Conservation (phyloP, 1,139 yeast genomes). For the Geotrichum cucujoidarum region DNA sequence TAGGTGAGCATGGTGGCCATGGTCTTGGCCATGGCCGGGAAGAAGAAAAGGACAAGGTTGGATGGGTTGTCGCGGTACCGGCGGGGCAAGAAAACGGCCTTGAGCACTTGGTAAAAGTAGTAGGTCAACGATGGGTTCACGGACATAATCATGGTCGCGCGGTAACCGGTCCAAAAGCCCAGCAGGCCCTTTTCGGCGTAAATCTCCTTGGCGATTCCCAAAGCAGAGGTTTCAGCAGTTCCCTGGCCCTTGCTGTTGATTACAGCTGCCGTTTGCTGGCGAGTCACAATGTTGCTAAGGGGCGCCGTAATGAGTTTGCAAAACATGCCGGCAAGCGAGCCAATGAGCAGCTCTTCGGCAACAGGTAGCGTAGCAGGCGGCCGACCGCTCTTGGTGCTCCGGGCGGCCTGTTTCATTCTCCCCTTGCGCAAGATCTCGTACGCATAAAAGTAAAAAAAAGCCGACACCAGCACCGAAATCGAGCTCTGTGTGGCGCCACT, state of each 20-base stretch:
- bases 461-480: constrained; percentile 33
- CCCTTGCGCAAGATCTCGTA: constrained; percentile 75
- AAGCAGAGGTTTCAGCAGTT: constrained; percentile 16
- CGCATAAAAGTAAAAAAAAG: constrained; percentile 60
- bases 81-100: constrained; percentile 28
- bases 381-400: constrained; percentile 67
- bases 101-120: constrained; percentile 34
- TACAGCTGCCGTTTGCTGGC: constrained; percentile 33
- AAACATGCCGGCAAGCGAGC: constrained; percentile 61
- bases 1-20: constrained; percentile 35
- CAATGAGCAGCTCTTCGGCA: constrained; percentile 79
- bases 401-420: constrained; percentile 76
- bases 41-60: constrained; percentile 29
- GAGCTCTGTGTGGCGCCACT: constrained; percentile 51
- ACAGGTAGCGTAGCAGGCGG: constrained; percentile 78
- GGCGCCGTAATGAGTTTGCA: constrained; percentile 36
- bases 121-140: constrained; percentile 75
- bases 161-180: constrained; percentile 75
- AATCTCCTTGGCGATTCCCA: constrained; percentile 44
- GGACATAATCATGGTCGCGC: constrained; percentile 65
- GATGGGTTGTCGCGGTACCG: constrained; percentile 32
- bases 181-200: constrained; percentile 54
- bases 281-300: constrained; percentile 33
- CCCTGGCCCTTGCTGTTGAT: constrained; percentile 1
- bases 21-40: constrained; percentile 36